Conservation (phyloP, 352 stramenopile species). For the Phytophthora hibernalis region DNA sequence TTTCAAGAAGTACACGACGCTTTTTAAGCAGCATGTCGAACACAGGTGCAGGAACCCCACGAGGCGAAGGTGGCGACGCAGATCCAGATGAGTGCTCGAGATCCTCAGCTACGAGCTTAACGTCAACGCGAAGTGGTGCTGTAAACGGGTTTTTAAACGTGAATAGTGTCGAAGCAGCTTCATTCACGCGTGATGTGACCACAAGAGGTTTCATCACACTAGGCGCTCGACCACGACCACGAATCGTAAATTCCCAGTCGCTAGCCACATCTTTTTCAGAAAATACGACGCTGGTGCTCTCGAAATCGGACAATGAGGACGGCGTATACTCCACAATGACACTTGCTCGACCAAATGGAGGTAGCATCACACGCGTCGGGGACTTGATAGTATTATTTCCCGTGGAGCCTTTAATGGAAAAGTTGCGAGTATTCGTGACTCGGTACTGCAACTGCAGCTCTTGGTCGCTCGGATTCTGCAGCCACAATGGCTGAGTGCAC, state of each 20-base stretch:
- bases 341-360: slow-evolving; percentile 70
- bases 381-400: slow-evolving; percentile 7
- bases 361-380: slow-evolving; percentile 46
- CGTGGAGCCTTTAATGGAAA: slow-evolving; percentile 72
- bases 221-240: slow-evolving; percentile 79
- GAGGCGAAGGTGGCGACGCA: slow-evolving; percentile 7
- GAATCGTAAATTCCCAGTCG: slow-evolving; percentile 90
- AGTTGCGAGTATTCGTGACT: slow-evolving; percentile 89
- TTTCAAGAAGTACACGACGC: slow-evolving; percentile 74
- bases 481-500: slow-evolving; percentile 71
- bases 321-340: slow-evolving; percentile 91
- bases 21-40: slow-evolving; percentile 87
- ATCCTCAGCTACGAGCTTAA: slow-evolving; percentile 65
- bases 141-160: slow-evolving; percentile 94
- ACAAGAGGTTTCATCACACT: slow-evolving; percentile 91
- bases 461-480: slow-evolving; percentile 91
- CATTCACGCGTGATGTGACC: slow-evolving; percentile 74
- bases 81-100: slow-evolving; percentile 6
- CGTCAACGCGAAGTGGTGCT: slow-evolving; percentile 77
- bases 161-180: slow-evolving; percentile 88
- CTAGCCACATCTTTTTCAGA: slow-evolving; percentile 79
- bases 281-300: slow-evolving; percentile 77
- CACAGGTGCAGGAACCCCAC: slow-evolving; percentile 21
- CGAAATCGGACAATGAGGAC: slow-evolving; percentile 86
- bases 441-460: slow-evolving; percentile 77